These are phyloP conservation scores for Mycena leptocephala DNA, from an alignment of 768 basidiomycete genomes.

Conservation along the genomic window DNA sequence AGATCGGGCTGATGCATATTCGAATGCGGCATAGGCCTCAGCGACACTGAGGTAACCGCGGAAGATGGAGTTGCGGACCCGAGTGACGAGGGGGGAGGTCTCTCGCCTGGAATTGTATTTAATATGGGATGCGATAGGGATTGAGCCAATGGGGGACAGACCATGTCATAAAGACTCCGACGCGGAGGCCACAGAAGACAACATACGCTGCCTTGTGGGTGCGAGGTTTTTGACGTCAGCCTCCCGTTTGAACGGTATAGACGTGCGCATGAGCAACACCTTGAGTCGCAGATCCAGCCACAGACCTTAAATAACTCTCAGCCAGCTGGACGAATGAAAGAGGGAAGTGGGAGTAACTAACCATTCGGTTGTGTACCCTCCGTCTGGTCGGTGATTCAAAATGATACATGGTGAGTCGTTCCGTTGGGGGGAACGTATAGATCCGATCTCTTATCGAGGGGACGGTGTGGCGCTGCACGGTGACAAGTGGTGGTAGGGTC, in stretches of 20 bases:
- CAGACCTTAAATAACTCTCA: background rate
- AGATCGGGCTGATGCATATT: background rate
- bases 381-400: background rate
- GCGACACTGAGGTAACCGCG: background rate
- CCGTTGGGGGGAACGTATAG: background rate
- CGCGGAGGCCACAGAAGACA: background rate
- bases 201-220: background rate
- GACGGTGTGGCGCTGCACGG: background rate
- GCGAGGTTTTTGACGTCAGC: background rate
- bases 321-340: background rate
- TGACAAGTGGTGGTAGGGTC: background rate
- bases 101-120: background rate
- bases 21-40: background rate
- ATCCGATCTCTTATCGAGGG: background rate
- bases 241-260: too few relatives aligned
- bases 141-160: background rate
- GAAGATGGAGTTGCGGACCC: background rate
- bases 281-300: background rate
- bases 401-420: background rate
- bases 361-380: slow-evolving; percentile 1
- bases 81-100: background rate
- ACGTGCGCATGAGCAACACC: background rate
- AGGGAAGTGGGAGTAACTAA: background rate
- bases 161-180: background rate
- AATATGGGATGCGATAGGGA: too few relatives aligned